phyloP scores from a whole-genome alignment of 2,329 filamentous ascomycete species.

The Aaosphaeria pasadenensis region DNA sequence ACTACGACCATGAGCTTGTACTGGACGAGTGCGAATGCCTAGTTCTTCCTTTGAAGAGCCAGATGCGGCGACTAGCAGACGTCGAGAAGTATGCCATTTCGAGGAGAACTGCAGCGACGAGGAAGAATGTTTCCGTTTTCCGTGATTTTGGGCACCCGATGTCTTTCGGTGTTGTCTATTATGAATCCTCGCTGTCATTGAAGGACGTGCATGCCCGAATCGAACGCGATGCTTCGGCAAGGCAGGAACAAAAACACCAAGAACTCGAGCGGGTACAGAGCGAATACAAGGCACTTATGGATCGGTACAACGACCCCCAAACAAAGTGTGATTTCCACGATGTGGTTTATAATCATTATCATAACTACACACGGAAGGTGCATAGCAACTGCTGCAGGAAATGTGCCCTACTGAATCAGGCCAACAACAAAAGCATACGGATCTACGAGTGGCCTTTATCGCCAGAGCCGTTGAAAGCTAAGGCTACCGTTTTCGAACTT shows the following conservation, averaged over 20 bases:
- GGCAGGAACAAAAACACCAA: slow-evolving; percentile 14
- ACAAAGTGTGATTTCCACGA: slow-evolving; percentile 9
- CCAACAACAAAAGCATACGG: slow-evolving; percentile 42
- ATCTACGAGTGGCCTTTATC: slow-evolving; percentile 60
- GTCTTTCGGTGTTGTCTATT: slow-evolving; percentile 51
- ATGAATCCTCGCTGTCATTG: slow-evolving; percentile 42
- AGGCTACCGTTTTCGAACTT: slow-evolving; percentile 55
- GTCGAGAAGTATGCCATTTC: slow-evolving; percentile 50
- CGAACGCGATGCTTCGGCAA: slow-evolving; percentile 31
- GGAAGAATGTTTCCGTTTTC: slow-evolving; percentile 36
- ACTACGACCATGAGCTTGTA: slow-evolving; percentile 50
- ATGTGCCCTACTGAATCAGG: slow-evolving; percentile 33
- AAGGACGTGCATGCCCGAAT: slow-evolving; percentile 40
- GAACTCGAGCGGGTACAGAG: slow-evolving; percentile 14
- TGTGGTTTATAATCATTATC: slow-evolving; percentile 2
- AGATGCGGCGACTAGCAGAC: slow-evolving; percentile 46
- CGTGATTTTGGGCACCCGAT: slow-evolving; percentile 25
- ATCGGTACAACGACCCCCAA: neutral
- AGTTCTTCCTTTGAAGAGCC: slow-evolving; percentile 40
- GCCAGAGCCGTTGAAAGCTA: slow-evolving; percentile 18
- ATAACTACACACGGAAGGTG: neutral
- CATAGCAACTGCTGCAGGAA: slow-evolving; percentile 12
- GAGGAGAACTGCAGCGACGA: slow-evolving; percentile 21
- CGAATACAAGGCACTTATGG: slow-evolving; percentile 13
- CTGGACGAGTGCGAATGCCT: slow-evolving; percentile 42